Base-by-base conservation (phyloP, 176 grass and related monocot genomes). In the Guadua angustifolia region DNA sequence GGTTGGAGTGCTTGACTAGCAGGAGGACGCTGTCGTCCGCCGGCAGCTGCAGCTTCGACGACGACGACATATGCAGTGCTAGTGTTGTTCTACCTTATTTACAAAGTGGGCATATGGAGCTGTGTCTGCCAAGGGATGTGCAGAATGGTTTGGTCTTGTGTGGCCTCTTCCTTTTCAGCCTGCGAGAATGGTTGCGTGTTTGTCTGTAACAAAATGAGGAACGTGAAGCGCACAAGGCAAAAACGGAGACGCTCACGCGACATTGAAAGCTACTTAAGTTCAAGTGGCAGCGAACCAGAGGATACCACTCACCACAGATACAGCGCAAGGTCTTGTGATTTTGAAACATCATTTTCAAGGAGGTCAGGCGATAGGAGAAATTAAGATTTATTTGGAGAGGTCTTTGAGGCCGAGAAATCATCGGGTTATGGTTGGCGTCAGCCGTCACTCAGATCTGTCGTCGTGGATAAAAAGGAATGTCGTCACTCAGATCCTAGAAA, bases 1-100 rank as follows among this genome's bases (percentile, higher is more conserved):
- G 82, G 77, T 95, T 98, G 83, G 95, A 93, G 81, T 98, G 95
- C 43, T 91, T 92, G 69, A 98, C 77, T 35, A 89, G 38, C 33
- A 98, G 86, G 56, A 89, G 25, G 40, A 95, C 93, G 59, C 88
- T 85, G 71, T 98, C 93, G 57, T 98, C 91, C 21, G 68, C 76
- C 35, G 95, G 93, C 5, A 95, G 89, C 72, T 94, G 91, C 16
- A 92, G 90, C 84, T 86, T 86, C 3, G 47, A 50, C 24, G 94
- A 92, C 81, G 80, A 35, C 89, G 18, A 62, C 32, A 68, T 51
- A 40, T 71, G 55, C 90, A 95, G 88, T 88, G n/a, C 16, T 86
- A 2, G 47, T 92, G 50, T 92, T 95, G 55, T 58, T 90, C 16
- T 90, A 90, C 79, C 60, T 92, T 24, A 51, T 90, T 14, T 85